phyloP scores from a whole-genome alignment of 768 basidiomycete genomes.

The Leccinum disarticulatum region DNA sequence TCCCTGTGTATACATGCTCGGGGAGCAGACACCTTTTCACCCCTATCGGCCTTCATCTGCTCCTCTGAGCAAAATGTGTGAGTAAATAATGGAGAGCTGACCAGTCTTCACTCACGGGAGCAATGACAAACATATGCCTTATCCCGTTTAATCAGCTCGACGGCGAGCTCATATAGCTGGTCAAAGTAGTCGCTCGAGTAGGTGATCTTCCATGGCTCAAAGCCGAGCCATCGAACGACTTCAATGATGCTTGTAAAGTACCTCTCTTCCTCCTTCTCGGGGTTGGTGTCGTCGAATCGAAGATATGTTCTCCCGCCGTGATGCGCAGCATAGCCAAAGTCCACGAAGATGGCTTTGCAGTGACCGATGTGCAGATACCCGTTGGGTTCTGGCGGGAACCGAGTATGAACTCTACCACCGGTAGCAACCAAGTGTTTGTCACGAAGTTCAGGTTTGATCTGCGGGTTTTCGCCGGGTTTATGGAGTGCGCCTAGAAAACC shows the following conservation, averaged over 20 bases:
- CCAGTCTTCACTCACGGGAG: constrained; percentile 62
- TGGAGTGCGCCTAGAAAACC: constrained; percentile 93
- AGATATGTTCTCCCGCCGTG: constrained; percentile 92
- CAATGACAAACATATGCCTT: constrained; percentile 97
- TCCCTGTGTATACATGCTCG: constrained; percentile 84
- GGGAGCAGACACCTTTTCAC: constrained; percentile 79
- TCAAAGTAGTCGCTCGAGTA: constrained; percentile 98
- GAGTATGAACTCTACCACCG: constrained; percentile 83
- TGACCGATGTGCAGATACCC: constrained; percentile 95
- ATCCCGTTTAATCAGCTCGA: constrained; percentile 84
- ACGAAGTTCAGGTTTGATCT: constrained; percentile 73
- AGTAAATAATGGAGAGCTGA: constrained; percentile 1
- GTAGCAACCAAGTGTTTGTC: constrained; percentile 81
- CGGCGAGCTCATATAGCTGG: constrained; percentile 79
- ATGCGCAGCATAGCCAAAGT: constrained; percentile 97
- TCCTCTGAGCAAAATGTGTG: constrained; percentile 58
- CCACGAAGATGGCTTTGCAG: constrained; percentile 97
- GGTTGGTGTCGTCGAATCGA: constrained; percentile 98
- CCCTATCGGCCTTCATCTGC: constrained; percentile 86
- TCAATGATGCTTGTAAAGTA: constrained; percentile 98
- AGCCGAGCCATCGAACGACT: constrained; percentile 94
- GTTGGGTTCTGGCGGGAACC: constrained; percentile 98
- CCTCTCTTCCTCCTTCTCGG: constrained; percentile 92
- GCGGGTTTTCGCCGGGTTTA: constrained; percentile 91
- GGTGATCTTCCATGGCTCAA: constrained; percentile 97